Percentiles rank a stretch among this genome's conserved stretches.
Evolutionary conservation across 805 yeast genomes (phyloP).

Genomic region (Monosporozyma solicola): DNA sequence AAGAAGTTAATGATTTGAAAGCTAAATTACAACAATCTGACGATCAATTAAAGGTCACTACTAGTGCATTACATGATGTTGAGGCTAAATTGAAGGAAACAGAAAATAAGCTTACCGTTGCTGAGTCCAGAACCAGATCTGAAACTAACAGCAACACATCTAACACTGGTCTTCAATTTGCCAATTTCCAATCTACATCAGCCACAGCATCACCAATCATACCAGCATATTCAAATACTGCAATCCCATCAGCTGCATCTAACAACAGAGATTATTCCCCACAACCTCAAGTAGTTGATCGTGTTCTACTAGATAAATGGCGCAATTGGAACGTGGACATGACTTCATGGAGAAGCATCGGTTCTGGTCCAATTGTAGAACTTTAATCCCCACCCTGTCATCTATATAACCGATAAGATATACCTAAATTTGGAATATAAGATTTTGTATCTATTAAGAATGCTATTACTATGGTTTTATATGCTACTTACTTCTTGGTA

Average conservation of each 20-base stretch:
- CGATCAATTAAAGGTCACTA: slow-evolving; percentile 16
- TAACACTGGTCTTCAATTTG: slow-evolving; percentile 8
- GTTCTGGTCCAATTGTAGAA: slow-evolving; percentile 54
- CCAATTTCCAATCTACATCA: slow-evolving; percentile 10
- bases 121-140: background rate
- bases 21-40: slow-evolving; percentile 15
- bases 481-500: slow-evolving; percentile 31
- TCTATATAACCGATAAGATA: background rate
- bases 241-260: background rate
- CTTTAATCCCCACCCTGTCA: slow-evolving; percentile 17
- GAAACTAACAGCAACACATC: background rate
- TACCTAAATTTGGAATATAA: background rate
- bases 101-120: slow-evolving; percentile 2
- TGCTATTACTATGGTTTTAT: background rate
- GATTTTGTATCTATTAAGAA: background rate
- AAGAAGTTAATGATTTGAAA: slow-evolving; percentile 23
- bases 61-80: slow-evolving; percentile 22
- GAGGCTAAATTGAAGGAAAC: slow-evolving; percentile 11
- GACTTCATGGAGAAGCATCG: slow-evolving; percentile 69
- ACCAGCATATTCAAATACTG: background rate
- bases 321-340: slow-evolving; percentile 81
- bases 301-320: slow-evolving; percentile 61
- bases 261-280: background rate
- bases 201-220: slow-evolving; percentile 14
- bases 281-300: slow-evolving; percentile 29